Percentiles rank a stretch among this genome's conserved stretches.
Conservation (phyloP, 2,329 filamentous ascomycete species). For the Nigrograna mackinnonii region DNA sequence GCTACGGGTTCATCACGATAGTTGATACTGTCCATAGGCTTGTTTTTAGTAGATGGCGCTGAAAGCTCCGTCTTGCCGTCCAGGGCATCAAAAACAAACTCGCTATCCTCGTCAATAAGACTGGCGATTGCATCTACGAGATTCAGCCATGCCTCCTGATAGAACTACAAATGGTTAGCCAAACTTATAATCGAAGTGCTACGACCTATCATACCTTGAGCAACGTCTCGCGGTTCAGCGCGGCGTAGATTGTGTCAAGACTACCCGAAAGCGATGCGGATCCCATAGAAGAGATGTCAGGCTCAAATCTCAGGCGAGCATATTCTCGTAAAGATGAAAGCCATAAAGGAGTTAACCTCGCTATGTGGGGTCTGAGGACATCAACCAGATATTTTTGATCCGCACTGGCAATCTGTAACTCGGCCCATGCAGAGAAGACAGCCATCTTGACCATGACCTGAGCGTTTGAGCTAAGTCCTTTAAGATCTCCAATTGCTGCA, state of each 20-base stretch:
- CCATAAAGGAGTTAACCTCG: conserved; percentile 89
- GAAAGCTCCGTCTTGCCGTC: conserved; percentile 71
- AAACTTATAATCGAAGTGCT: not conserved
- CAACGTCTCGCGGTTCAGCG: conserved; percentile 89
- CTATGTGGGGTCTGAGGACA: conserved; percentile 88
- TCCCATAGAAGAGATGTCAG: conserved; percentile 90
- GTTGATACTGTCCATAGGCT: conserved; percentile 78
- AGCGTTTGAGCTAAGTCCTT: conserved; percentile 90
- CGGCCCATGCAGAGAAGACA: conserved; percentile 95
- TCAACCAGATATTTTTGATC: conserved; percentile 89
- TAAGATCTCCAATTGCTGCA: conserved; percentile 88
- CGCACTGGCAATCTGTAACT: conserved; percentile 90
- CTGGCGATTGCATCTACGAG: conserved; percentile 97
- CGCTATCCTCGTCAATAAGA: conserved; percentile 95
- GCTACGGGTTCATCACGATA: conserved; percentile 97
- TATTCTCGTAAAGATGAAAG: conserved; percentile 91
- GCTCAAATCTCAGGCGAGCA: conserved; percentile 90
- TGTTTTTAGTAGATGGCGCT: conserved; percentile 49
- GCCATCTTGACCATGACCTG: conserved; percentile 99
- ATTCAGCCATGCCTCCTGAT: conserved; percentile 96
- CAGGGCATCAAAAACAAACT: conserved; percentile 94
- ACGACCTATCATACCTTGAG: conserved; percentile 59
- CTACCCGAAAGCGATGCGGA: conserved; percentile 81
- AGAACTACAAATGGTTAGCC: conserved; percentile 63
- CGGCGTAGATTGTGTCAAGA: conserved; percentile 91